Evolutionary conservation across 2,329 filamentous ascomycete genomes (phyloP).

Genomic region (Arachnopeziza araneosa): DNA sequence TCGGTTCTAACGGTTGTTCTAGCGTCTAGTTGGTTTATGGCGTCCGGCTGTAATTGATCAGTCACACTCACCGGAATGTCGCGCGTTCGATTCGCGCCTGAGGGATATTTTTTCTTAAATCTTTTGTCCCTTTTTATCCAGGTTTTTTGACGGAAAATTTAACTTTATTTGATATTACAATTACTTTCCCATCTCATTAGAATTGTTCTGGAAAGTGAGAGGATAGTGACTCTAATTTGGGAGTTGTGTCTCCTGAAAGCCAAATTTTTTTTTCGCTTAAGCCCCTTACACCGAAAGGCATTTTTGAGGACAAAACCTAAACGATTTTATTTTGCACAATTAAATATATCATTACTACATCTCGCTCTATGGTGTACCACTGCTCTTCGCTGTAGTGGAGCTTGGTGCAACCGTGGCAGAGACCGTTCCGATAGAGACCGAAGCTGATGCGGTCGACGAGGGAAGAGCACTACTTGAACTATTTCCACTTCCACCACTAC

Average conservation of each 20-base stretch:
- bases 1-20: too few species aligned
- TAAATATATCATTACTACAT: not conserved
- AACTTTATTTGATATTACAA: too few species aligned
- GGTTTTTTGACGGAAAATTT: too few species aligned
- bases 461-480: not conserved
- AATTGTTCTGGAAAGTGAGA: too few species aligned
- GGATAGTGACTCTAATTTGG: too few species aligned
- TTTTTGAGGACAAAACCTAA: too few species aligned
- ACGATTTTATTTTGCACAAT: not conserved
- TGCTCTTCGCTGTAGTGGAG: not conserved
- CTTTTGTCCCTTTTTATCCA: too few species aligned
- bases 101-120: too few species aligned
- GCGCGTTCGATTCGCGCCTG: slow-evolving; percentile 3
- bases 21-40: slow-evolving; percentile 7
- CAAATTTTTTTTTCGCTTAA: too few species aligned
- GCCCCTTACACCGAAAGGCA: too few species aligned
- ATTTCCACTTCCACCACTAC: not conserved
- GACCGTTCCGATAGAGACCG: not conserved
- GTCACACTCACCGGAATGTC: not conserved
- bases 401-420: slow-evolving; percentile 12
- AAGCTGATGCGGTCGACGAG: not conserved
- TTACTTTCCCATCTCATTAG: too few species aligned
- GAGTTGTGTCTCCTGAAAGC: too few species aligned
- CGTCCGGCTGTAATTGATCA: slow-evolving; percentile 3
- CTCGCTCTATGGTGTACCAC: not conserved